phyloP scores from a whole-genome alignment of 345 rosid species.

The Populus simonii region DNA sequence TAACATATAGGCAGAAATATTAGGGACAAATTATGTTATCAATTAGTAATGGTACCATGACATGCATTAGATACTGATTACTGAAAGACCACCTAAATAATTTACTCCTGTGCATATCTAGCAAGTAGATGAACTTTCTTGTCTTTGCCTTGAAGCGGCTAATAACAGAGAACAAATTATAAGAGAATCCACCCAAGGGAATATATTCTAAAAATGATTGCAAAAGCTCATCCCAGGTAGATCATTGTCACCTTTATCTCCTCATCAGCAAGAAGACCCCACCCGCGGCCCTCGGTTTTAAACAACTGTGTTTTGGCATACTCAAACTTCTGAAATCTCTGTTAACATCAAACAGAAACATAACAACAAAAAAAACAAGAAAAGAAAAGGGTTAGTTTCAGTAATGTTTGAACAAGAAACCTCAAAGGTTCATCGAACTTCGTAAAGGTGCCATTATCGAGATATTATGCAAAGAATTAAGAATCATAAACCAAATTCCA shows the following conservation, averaged over 20 bases:
- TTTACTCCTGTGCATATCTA: neutral
- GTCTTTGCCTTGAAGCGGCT: neutral
- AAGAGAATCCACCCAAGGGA: neutral
- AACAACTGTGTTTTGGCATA: conserved; percentile 73
- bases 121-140: neutral
- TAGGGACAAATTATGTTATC: neutral
- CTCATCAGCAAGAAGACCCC: conserved; percentile 85
- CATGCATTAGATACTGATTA: neutral
- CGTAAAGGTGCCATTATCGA: neutral
- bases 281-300: conserved; percentile 79
- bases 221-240: neutral
- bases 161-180: neutral
- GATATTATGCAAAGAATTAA: neutral
- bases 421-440: neutral
- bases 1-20: neutral
- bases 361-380: neutral
- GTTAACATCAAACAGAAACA: conserved; percentile 22
- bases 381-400: conserved; percentile 7
- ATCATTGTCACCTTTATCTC: conserved; percentile 59
- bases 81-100: neutral
- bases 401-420: neutral
- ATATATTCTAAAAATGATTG: neutral
- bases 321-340: conserved; percentile 84
- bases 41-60: neutral
- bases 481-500: neutral